phyloP scores from a whole-genome alignment of 2,329 filamentous ascomycete species.

The Colletotrichum melonis region DNA sequence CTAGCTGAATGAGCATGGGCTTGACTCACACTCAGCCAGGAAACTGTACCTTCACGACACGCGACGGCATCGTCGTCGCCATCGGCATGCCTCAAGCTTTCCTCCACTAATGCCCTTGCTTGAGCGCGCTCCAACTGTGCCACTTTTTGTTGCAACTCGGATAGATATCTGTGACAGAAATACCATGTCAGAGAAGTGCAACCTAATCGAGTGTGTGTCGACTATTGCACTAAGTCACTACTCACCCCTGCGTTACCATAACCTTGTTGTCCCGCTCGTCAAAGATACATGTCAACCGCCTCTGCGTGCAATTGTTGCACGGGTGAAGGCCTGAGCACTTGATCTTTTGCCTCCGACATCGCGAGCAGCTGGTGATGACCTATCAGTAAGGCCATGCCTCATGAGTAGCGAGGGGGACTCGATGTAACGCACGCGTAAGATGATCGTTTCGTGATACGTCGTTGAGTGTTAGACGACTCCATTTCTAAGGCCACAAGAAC shows the following conservation, averaged over 20 bases:
- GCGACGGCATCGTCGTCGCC: not conserved
- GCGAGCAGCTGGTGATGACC: conserved; percentile 2
- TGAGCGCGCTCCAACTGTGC: conserved; percentile 15
- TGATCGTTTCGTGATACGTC: conserved; percentile 26
- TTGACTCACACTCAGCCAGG: no score
- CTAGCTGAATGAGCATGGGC: not conserved
- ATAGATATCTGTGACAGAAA: not conserved
- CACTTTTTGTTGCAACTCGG: conserved; percentile 24
- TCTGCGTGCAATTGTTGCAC: conserved; percentile 31
- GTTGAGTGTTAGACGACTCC: conserved; percentile 26
- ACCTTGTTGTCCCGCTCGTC: conserved; percentile 31
- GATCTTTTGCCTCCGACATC: conserved; percentile 33
- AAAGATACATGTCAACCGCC: conserved; percentile 26
- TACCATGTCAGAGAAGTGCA: not conserved
- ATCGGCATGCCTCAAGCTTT: conserved; percentile 1
- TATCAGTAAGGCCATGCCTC: not conserved
- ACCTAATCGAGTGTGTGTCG: no score
- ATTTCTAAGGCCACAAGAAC: not conserved
- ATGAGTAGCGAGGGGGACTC: not conserved
- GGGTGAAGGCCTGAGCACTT: conserved; percentile 30
- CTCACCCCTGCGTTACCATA: conserved; percentile 29
- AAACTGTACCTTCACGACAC: not conserved
- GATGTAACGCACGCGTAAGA: conserved; percentile 19
- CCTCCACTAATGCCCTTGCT: conserved; percentile 3
- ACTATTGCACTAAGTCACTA: not conserved